These are phyloP conservation scores for Dichotomocladium elegans DNA, from an alignment of 371 early-diverging fungal genomes.

Conservation along the genomic window DNA sequence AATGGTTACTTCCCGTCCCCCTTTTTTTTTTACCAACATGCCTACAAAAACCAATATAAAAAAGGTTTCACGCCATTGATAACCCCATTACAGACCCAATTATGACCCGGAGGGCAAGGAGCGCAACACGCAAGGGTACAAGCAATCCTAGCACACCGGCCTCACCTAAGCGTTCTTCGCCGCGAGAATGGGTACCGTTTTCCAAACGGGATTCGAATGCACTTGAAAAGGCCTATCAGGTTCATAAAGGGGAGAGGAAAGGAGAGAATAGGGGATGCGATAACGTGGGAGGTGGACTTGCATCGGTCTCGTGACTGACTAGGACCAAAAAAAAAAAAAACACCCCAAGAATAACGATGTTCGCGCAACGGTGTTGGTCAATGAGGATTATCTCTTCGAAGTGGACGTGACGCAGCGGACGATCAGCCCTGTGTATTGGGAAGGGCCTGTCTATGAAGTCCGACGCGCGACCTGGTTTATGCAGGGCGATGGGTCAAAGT, in stretches of 20 bases:
- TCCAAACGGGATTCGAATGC: slow-evolving; percentile 56
- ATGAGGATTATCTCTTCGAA: slow-evolving; percentile 79
- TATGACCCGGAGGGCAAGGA: slow-evolving; percentile 11
- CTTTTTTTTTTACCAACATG: too few species aligned
- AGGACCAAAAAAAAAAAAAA: neutral
- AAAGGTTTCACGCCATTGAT: slow-evolving; percentile 22
- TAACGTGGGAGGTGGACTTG: too few species aligned
- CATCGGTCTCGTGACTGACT: too few species aligned
- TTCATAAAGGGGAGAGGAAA: too few species aligned
- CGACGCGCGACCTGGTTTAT: slow-evolving; percentile 83
- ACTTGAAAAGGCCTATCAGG: slow-evolving; percentile 54
- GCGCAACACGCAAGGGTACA: neutral
- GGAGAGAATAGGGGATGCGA: neutral
- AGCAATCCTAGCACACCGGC: neutral
- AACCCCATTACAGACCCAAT: slow-evolving; percentile 20
- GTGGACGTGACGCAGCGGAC: slow-evolving; percentile 69
- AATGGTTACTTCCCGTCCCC: neutral
- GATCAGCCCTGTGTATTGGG: slow-evolving; percentile 81
- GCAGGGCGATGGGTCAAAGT: slow-evolving; percentile 58
- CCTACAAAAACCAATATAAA: neutral
- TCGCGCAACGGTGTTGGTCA: slow-evolving; percentile 43
- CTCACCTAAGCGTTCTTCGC: slow-evolving; percentile 12
- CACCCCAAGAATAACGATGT: slow-evolving; percentile 18
- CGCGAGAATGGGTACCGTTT: slow-evolving; percentile 60
- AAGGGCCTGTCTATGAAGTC: slow-evolving; percentile 76